These are phyloP conservation scores for Plasmodium sp. DNA, from an alignment of 169 alveolate genomes.

Conservation along the genomic window DNA sequence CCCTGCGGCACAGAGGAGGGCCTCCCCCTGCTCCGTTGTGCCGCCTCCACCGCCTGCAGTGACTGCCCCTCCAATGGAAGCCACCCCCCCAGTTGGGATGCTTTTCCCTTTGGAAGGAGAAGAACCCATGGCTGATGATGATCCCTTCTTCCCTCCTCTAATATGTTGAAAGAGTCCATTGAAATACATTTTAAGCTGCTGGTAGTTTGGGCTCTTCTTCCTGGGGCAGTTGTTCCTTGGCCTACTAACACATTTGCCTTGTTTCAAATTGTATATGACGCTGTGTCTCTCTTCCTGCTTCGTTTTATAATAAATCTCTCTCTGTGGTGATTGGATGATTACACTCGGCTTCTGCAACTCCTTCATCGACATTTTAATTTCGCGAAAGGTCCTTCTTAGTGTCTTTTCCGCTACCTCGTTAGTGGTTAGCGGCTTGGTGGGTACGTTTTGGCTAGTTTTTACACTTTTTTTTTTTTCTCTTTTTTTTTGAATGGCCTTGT, in stretches of 20 bases:
- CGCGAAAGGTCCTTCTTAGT: neutral
- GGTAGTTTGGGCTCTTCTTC: neutral
- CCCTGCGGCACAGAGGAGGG: neutral
- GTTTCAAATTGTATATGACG: neutral
- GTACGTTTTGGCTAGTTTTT: neutral
- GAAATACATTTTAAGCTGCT: slow-evolving; percentile 5
- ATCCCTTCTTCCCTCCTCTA: neutral
- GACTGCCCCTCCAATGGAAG: neutral
- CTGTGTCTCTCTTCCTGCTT: neutral
- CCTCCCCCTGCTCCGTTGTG: neutral
- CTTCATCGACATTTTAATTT: neutral
- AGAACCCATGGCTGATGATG: neutral
- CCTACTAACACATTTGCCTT: neutral
- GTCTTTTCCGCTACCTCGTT: neutral
- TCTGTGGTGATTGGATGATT: neutral
- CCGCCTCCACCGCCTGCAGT: neutral
- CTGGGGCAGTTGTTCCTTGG: neutral
- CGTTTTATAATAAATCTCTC: neutral
- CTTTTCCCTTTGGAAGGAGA: neutral
- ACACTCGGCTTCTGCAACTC: neutral
- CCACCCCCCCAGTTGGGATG: neutral
- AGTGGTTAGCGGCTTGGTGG: neutral
- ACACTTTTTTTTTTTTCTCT: neutral
- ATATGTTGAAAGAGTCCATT: slow-evolving; percentile 7
- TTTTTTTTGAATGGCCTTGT: slow-evolving; percentile 17